Conservation (phyloP, 768 basidiomycete genomes). For the Termitomyces sp. region DNA sequence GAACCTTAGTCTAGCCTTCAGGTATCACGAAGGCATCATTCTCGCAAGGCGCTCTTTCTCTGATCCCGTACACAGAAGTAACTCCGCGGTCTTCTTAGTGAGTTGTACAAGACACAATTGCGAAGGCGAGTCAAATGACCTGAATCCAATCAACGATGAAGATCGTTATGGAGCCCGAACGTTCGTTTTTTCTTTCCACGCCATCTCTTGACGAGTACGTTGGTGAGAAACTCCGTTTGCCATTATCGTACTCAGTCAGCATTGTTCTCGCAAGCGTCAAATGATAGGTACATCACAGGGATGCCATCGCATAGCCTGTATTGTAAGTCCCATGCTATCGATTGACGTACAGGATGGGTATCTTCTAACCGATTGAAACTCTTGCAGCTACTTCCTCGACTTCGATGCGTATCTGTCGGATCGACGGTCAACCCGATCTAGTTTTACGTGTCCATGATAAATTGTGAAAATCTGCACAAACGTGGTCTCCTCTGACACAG, state of each 20-base stretch:
- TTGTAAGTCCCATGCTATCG: not conserved
- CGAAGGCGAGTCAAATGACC: not conserved
- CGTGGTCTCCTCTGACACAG: not conserved
- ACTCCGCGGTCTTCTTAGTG: not conserved
- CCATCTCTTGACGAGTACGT: not conserved
- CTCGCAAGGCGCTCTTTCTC: no score
- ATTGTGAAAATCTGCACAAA: not conserved
- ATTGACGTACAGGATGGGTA: not conserved
- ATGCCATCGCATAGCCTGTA: not conserved
- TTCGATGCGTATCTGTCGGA: not conserved
- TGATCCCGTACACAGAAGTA: no score
- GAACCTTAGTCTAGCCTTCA: no score
- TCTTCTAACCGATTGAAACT: not conserved
- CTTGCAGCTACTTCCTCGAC: not conserved
- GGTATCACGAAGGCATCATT: no score
- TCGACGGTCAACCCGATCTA: not conserved
- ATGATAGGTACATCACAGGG: not conserved
- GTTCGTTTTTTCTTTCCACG: not conserved
- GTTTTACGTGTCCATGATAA: not conserved
- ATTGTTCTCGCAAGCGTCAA: not conserved
- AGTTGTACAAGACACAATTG: not conserved
- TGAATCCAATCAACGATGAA: not conserved
- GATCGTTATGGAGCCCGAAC: not conserved
- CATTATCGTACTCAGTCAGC: not conserved
- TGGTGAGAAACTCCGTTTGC: not conserved